A percentile compares a stretch with the other conserved stretches of the same genome.
Evolutionary conservation across 495 filamentous ascomycete species (phyloP).

Genomic region (Penicillium paradoxum): DNA sequence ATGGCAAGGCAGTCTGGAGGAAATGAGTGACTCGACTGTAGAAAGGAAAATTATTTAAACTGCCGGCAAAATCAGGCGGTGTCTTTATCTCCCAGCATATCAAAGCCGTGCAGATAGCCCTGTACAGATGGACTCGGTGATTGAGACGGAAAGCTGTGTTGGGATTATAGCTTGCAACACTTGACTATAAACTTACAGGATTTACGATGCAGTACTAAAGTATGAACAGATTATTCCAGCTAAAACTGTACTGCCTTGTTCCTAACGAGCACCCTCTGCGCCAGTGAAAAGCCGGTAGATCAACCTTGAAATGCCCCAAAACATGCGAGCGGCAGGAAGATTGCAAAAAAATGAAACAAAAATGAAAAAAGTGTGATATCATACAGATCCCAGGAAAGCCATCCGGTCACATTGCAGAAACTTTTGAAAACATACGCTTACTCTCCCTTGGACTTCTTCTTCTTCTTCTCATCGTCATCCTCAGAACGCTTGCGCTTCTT

Average conservation of each 20-base stretch:
- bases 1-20: not conserved
- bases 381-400: slow-evolving; percentile 41
- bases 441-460: slow-evolving; percentile 54
- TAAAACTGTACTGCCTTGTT: slow-evolving; percentile 33
- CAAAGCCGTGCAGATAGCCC: not conserved
- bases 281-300: slow-evolving; percentile 30
- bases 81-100: slow-evolving; percentile 5
- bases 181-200: not conserved
- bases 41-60: slow-evolving; percentile 24
- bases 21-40: not conserved
- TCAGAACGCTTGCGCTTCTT: slow-evolving; percentile 57
- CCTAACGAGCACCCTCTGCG: slow-evolving; percentile 32
- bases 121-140: no score
- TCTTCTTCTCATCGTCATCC: slow-evolving; percentile 49
- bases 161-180: not conserved
- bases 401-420: slow-evolving; percentile 30
- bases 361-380: slow-evolving; percentile 41
- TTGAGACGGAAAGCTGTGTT: not conserved
- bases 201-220: slow-evolving; percentile 14
- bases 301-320: slow-evolving; percentile 45
- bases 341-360: slow-evolving; percentile 26
- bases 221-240: slow-evolving; percentile 33
- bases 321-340: slow-evolving; percentile 29
- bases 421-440: slow-evolving; percentile 32
- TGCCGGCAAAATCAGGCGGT: slow-evolving; percentile 22